phyloP scores from a whole-genome alignment of 371 early-diverging fungal species.

The Dentiscutata heterogama region DNA sequence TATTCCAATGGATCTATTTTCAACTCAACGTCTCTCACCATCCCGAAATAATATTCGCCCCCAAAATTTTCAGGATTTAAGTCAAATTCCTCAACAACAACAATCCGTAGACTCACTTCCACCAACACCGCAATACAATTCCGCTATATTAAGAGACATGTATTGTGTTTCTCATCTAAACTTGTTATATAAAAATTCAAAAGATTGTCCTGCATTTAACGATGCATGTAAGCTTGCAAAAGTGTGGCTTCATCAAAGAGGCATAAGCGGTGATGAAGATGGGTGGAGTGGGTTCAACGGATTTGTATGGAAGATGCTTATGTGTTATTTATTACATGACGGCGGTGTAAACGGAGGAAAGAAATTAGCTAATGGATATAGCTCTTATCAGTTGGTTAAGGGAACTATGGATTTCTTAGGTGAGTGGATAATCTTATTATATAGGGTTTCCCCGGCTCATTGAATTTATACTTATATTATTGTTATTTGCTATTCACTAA shows the following conservation, averaged over 20 bases:
- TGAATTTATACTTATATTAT: background rate
- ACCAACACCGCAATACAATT: constrained; percentile 94
- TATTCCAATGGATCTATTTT: constrained; percentile 70
- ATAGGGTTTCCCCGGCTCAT: background rate
- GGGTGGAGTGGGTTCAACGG: constrained; percentile 68
- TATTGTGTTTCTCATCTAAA: constrained; percentile 79
- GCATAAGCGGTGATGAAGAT: constrained; percentile 54
- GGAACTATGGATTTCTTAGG: constrained; percentile 86
- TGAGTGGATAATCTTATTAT: constrained; percentile 33
- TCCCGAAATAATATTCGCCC: constrained; percentile 85
- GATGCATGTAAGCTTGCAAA: constrained; percentile 84
- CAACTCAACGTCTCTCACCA: constrained; percentile 81
- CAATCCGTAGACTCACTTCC: constrained; percentile 46
- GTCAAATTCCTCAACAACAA: constrained; percentile 41
- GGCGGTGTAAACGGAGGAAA: constrained; percentile 69
- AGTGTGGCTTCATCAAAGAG: constrained; percentile 88
- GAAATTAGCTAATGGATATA: constrained; percentile 75
- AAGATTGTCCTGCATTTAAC: constrained; percentile 76
- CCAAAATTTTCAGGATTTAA: constrained; percentile 40
- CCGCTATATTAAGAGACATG: constrained; percentile 82
- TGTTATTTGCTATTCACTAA: background rate
- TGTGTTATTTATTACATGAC: constrained; percentile 84
- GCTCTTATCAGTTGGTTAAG: constrained; percentile 88
- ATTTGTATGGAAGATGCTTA: constrained; percentile 86
- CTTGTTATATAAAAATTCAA: constrained; percentile 79